A percentile compares a stretch with the other conserved stretches of the same genome.
These are phyloP conservation scores for barley (Hordeum vulgare) DNA, from an alignment of 176 grass and related monocot species.

Conservation along the genomic window MorexV3_pseudomolecules_assembly NC_058523.1:333553179-333553678, in stretches of 20 bases:
- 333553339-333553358: neutral
- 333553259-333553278: slow-evolving; percentile 25
- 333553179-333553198: neutral
- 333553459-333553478: neutral
- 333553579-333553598: neutral
- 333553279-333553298: slow-evolving; percentile 31
- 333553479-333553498: neutral
- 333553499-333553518: neutral
- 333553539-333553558: neutral
- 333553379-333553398: neutral
- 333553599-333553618: neutral
- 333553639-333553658: neutral
- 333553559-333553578: neutral
- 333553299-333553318: neutral
- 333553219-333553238: slow-evolving; percentile 13
- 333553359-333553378: neutral
- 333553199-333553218: slow-evolving; percentile 20
- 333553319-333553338: neutral
- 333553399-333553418: neutral
- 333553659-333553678: no score
- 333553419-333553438: neutral
- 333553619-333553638: neutral
- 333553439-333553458: neutral
- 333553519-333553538: neutral
- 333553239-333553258: slow-evolving; percentile 21